Conservation (phyloP, 257 asterid species). For the Prunella vulgaris region DNA sequence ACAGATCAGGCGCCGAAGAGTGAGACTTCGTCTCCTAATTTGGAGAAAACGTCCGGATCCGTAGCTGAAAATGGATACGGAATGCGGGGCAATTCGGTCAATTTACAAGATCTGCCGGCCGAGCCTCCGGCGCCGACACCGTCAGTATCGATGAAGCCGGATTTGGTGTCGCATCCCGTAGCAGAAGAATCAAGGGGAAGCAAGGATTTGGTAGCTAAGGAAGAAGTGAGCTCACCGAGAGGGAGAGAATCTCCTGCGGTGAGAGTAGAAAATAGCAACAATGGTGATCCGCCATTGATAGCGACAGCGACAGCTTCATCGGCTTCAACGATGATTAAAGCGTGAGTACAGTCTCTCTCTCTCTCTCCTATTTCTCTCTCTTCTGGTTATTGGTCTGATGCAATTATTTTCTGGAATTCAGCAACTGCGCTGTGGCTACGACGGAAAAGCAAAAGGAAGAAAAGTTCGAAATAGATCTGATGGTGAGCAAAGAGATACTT, state of each 20-base stretch:
- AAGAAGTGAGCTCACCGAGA: slow-evolving; percentile 41
- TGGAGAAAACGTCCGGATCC: slow-evolving; percentile 49
- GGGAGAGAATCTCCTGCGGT: slow-evolving; percentile 42
- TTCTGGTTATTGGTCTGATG: slow-evolving; percentile 5
- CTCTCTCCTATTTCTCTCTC: neutral
- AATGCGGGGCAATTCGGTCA: slow-evolving; percentile 32
- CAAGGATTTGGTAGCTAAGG: slow-evolving; percentile 37
- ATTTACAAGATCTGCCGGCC: slow-evolving; percentile 26
- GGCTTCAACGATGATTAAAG: slow-evolving; percentile 31
- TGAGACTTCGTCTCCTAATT: slow-evolving; percentile 43
- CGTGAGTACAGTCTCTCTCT: slow-evolving; percentile 40
- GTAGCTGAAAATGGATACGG: slow-evolving; percentile 44
- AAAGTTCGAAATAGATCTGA: slow-evolving; percentile 91
- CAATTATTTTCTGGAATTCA: slow-evolving; percentile 24
- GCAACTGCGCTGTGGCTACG: slow-evolving; percentile 43
- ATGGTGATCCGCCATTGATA: slow-evolving; percentile 35
- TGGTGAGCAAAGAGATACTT: slow-evolving; percentile 47
- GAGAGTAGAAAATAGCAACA: slow-evolving; percentile 35
- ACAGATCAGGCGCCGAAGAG: slow-evolving; percentile 50
- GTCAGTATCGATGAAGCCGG: slow-evolving; percentile 26
- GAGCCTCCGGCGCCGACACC: slow-evolving; percentile 26
- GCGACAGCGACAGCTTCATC: slow-evolving; percentile 32
- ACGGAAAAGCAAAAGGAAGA: slow-evolving; percentile 50
- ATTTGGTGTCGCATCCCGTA: slow-evolving; percentile 35
- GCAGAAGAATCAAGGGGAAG: slow-evolving; percentile 33